These are phyloP conservation scores for Spiromastix sp. DNA, from an alignment of 2,329 filamentous ascomycete species.

Conservation along the genomic window DNA sequence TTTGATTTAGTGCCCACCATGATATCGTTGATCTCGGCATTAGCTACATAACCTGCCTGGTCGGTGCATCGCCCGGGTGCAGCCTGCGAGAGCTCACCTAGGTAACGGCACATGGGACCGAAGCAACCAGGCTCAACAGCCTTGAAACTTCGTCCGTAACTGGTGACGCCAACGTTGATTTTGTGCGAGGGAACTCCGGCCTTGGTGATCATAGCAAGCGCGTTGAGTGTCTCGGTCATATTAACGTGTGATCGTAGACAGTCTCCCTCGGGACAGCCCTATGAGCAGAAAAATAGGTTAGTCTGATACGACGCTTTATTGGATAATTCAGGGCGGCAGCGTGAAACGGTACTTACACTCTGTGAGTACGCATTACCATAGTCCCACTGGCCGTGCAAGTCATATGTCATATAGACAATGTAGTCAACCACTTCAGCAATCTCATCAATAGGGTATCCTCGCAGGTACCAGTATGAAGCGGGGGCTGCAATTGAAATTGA, in stretches of 20 bases:
- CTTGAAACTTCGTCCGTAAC: constrained; percentile 27
- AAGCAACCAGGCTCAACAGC: constrained; percentile 24
- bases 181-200: constrained; percentile 26
- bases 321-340: too few species aligned
- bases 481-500: constrained; percentile 17
- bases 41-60: constrained; percentile 28
- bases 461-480: constrained; percentile 22
- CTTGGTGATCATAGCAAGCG: constrained; percentile 29
- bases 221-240: constrained; percentile 25
- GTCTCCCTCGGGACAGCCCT: constrained; percentile 17
- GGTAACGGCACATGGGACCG: constrained; percentile 23
- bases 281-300: too few species aligned
- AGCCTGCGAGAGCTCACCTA: constrained; percentile 20
- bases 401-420: constrained; percentile 29
- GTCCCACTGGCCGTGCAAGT: constrained; percentile 21
- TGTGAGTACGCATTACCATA: constrained; percentile 12
- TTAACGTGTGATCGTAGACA: constrained; percentile 32
- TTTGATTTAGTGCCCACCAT: too few species aligned
- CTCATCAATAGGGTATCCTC: constrained; percentile 16
- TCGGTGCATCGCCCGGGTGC: constrained; percentile 28
- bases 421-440: constrained; percentile 20
- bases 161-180: constrained; percentile 24
- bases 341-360: too few species aligned
- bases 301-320: too few species aligned
- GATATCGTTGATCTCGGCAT: constrained; percentile 31